Base-by-base conservation (phyloP, 495 filamentous ascomycete species). In the Tuber calosporum region DNA sequence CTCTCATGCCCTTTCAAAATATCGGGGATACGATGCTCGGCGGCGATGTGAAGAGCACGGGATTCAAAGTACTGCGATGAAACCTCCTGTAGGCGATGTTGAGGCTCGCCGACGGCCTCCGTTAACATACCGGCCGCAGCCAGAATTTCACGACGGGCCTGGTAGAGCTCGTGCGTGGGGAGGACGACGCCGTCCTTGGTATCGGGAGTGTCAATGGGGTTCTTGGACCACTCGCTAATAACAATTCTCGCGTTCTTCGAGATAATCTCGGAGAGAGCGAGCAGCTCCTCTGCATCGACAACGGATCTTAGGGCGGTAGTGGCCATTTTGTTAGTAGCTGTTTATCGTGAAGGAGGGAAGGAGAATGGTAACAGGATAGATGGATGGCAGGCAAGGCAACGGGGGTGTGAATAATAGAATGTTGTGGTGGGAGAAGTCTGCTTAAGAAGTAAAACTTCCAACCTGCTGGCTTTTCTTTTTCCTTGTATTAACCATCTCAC, bases 21-120 rank as follows among this genome's bases (percentile, higher is more conserved):
- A 58, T 83, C 79, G 15, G 81, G 80, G 19, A 83, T 79, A 2
- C 76, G 81, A 11, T 77, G 76, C 70, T 83, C 82, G 20, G 77
- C 78, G 40, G 74, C 77, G 30, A 83, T 83, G 39, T 82, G 81
- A 20, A 83, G 69, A 4, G 77, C 80, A 1, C 82, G 73, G 5
- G 74, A 73, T 69, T 82, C 82, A 72, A 82, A 83, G 66, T 81
- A 82, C 71, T 82, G 80, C 22, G 73, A 72, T 20, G 76, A 79
- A 11, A 83, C 74, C 67, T 82, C 77, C 1, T 79, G 72, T 4
- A 83, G 40, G 13, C 81, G 82, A 5, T 53, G 70, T 42, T 69
- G 36, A 4, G 82, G 81, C 37, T 82, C 77, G 34, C 71, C 72
- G 17, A 83, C 72, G 2, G 82, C 70, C 72, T 83, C 82, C 0